These are phyloP conservation scores for Macaranga tanarius DNA, from an alignment of 441 rosid genomes.

Conservation along the genomic window DNA sequence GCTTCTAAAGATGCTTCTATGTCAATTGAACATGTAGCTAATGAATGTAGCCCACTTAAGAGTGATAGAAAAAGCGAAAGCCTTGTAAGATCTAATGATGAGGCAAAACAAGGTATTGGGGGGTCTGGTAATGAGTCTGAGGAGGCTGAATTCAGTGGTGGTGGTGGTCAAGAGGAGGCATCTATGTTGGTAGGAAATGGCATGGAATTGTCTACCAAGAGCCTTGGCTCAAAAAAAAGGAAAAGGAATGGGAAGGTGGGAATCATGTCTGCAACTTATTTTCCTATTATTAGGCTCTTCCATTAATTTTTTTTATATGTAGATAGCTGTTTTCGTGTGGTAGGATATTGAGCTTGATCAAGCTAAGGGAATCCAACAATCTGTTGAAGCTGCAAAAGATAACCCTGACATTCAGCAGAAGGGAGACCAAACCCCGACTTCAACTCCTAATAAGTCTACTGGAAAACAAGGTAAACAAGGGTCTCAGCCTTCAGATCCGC, in stretches of 20 bases:
- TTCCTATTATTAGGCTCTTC: background rate
- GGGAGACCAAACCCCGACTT: constrained; percentile 55
- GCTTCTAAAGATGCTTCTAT: constrained; percentile 50
- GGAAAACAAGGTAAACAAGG: constrained; percentile 72
- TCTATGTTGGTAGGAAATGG: constrained; percentile 45
- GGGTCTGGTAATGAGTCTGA: constrained; percentile 80
- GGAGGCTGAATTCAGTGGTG: constrained; percentile 78
- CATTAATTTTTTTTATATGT: background rate
- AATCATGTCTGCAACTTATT: constrained; percentile 14
- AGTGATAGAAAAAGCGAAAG: constrained; percentile 46
- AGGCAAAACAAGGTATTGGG: constrained; percentile 56
- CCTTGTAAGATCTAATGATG: constrained; percentile 53
- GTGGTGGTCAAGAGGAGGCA: constrained; percentile 53
- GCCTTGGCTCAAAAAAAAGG: constrained; percentile 63
- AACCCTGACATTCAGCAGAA: constrained; percentile 51
- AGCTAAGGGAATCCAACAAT: constrained; percentile 45
- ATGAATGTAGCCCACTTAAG: constrained; percentile 45
- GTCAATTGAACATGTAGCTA: constrained; percentile 38
- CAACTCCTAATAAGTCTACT: constrained; percentile 45
- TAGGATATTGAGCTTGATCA: constrained; percentile 55
- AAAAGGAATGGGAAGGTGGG: constrained; percentile 70
- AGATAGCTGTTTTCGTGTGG: constrained; percentile 13
- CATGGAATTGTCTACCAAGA: constrained; percentile 54
- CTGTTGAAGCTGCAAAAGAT: constrained; percentile 50
- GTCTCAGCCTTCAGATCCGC: constrained; percentile 68